Evolutionary conservation across 225 moss, liverwort and hornwort species (phyloP).

Genomic region (Lunularia cruciata): DNA sequence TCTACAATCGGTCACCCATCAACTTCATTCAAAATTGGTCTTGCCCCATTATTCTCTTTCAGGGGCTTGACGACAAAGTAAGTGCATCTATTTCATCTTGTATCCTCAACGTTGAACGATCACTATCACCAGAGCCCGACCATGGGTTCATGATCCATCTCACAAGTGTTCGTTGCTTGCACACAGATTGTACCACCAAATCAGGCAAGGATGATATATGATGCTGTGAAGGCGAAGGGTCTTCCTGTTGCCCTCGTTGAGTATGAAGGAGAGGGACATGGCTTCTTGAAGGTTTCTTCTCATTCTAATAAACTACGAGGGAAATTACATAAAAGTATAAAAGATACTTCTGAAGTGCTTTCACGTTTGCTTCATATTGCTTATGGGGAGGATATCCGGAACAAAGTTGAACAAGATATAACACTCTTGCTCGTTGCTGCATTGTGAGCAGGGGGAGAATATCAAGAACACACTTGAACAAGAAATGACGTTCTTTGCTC

Average conservation of each 20-base stretch:
- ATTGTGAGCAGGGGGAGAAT: constrained; percentile 63
- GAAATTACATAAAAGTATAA: too few relatives aligned
- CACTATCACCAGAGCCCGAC: too few relatives aligned
- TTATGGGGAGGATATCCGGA: too few relatives aligned
- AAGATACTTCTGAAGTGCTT: too few relatives aligned
- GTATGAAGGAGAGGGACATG: constrained; percentile 93
- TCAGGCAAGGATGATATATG: constrained; percentile 79
- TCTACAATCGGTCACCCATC: constrained; percentile 82
- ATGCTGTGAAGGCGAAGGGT: constrained; percentile 75
- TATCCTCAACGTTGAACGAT: not conserved
- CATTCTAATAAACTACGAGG: too few relatives aligned
- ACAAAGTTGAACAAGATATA: too few relatives aligned
- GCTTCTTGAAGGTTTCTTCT: constrained; percentile 57
- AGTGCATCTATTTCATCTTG: not conserved
- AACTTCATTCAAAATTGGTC: constrained; percentile 81
- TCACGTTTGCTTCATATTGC: too few relatives aligned
- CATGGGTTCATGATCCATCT: too few relatives aligned
- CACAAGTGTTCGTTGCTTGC: not conserved
- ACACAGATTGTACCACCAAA: constrained; percentile 79
- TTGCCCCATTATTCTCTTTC: constrained; percentile 92
- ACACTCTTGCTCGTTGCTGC: not conserved
- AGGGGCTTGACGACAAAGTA: constrained; percentile 95
- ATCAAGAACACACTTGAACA: constrained; percentile 81
- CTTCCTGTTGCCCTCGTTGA: constrained; percentile 83
- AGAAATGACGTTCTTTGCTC: constrained; percentile 84